phyloP scores from a whole-genome alignment of 345 rosid species.

The Balakata baccata region DNA sequence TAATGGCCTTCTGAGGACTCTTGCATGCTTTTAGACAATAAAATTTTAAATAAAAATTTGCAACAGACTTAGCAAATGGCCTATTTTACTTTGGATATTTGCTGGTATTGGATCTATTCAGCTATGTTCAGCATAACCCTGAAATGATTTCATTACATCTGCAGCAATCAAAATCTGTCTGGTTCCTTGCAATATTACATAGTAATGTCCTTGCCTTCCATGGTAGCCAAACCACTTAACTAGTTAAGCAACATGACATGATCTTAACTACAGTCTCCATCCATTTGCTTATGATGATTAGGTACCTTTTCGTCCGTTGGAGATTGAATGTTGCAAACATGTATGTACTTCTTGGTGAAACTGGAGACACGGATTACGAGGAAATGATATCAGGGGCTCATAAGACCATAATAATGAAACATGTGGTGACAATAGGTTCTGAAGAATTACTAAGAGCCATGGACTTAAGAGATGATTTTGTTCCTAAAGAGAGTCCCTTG shows the following conservation, averaged over 20 bases:
- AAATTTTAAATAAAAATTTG: not conserved
- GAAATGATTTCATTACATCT: too few species aligned
- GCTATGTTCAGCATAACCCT: not conserved
- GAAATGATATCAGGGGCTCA: constrained; percentile 82
- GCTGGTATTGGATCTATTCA: not conserved
- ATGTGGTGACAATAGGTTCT: constrained; percentile 52
- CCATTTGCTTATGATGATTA: constrained; percentile 12
- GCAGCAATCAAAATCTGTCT: too few species aligned
- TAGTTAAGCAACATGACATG: not conserved
- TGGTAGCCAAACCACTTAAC: too few species aligned
- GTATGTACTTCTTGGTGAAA: constrained; percentile 80
- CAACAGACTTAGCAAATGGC: not conserved
- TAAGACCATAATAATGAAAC: constrained; percentile 66
- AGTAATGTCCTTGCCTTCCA: too few species aligned
- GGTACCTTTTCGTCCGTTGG: constrained; percentile 95
- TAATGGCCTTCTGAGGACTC: not conserved
- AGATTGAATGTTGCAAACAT: constrained; percentile 77
- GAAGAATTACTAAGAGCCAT: constrained; percentile 58
- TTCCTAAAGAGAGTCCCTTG: constrained; percentile 65
- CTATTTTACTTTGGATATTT: not conserved
- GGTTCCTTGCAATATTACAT: too few species aligned
- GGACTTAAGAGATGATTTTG: constrained; percentile 63
- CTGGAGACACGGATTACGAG: constrained; percentile 83
- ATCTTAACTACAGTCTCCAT: not conserved
- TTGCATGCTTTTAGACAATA: not conserved